phyloP scores from a whole-genome alignment of 345 rosid genomes.

The Dovyalis caffra region DNA sequence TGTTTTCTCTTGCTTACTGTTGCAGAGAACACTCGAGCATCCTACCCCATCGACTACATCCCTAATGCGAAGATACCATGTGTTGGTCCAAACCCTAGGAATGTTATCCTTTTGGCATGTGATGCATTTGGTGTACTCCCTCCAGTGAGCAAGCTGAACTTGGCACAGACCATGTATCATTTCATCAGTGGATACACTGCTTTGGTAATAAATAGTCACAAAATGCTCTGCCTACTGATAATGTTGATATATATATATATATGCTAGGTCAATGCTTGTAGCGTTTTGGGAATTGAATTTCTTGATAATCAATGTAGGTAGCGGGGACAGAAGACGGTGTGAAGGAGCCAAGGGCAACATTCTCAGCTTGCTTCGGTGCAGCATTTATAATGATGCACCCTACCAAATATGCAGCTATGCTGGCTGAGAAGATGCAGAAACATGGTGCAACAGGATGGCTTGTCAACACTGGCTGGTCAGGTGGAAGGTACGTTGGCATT shows the following conservation, averaged over 20 bases:
- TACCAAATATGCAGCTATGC: slow-evolving; percentile 96
- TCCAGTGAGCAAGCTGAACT: slow-evolving; percentile 90
- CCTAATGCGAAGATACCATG: slow-evolving; percentile 93
- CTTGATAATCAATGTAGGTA: slow-evolving; percentile 47
- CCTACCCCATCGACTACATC: slow-evolving; percentile 89
- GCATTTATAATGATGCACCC: slow-evolving; percentile 98
- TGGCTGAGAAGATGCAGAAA: slow-evolving; percentile 89
- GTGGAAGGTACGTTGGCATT: slow-evolving; percentile 68
- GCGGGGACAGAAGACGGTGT: slow-evolving; percentile 95
- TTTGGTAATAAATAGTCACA: slow-evolving; percentile 42
- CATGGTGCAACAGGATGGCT: slow-evolving; percentile 99
- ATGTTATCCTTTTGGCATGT: slow-evolving; percentile 90
- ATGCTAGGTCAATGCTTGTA: background rate
- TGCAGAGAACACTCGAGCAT: slow-evolving; percentile 93
- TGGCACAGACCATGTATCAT: slow-evolving; percentile 97
- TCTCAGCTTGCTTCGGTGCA: slow-evolving; percentile 97
- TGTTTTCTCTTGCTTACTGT: background rate
- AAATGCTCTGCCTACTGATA: background rate
- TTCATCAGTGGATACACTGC: slow-evolving; percentile 99
- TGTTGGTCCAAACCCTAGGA: slow-evolving; percentile 86
- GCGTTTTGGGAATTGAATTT: slow-evolving; percentile 3
- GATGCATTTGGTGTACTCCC: slow-evolving; percentile 98
- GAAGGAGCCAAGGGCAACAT: slow-evolving; percentile 88
- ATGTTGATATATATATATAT: background rate
- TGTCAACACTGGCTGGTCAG: slow-evolving; percentile 97